phyloP scores from a whole-genome alignment of 164 flowering plant genomes.

The Vitis amurensis region DNA sequence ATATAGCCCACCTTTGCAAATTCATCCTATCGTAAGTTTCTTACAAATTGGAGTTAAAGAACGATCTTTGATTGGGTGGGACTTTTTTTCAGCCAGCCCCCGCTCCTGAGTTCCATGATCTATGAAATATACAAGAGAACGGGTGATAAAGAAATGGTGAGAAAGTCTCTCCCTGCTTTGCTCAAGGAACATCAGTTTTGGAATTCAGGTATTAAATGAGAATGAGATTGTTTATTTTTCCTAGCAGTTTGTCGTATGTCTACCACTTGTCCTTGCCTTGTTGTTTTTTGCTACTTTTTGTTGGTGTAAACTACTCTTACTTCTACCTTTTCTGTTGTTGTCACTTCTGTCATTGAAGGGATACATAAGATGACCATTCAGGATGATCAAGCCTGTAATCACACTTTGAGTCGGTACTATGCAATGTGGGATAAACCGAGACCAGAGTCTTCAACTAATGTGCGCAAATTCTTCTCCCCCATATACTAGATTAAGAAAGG shows the following conservation, averaged over 20 bases:
- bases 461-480: slow-evolving; percentile 28
- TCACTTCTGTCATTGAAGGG: slow-evolving; percentile 31
- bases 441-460: slow-evolving; percentile 78
- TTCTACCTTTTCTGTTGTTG: not conserved
- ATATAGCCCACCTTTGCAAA: too few species aligned
- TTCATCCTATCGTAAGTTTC: not conserved
- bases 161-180: slow-evolving; percentile 39
- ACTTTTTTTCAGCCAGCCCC: slow-evolving; percentile 50
- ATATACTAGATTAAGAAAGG: not conserved
- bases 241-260: too few species aligned
- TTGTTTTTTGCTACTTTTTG: not conserved
- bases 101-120: slow-evolving; percentile 54
- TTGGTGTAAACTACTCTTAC: not conserved
- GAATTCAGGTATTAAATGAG: slow-evolving; percentile 38
- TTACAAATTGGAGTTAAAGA: not conserved
- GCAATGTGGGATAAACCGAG: slow-evolving; percentile 97
- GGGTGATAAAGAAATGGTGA: slow-evolving; percentile 33
- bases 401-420: slow-evolving; percentile 68
- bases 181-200: slow-evolving; percentile 50
- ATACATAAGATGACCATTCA: slow-evolving; percentile 62
- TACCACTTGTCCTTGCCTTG: not conserved
- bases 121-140: slow-evolving; percentile 37
- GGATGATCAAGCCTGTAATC: slow-evolving; percentile 48
- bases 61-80: not conserved
- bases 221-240: too few species aligned